Evolutionary conservation across 148 eudicot species (phyloP).

Genomic region (Chenopodium berlandieri): DNA sequence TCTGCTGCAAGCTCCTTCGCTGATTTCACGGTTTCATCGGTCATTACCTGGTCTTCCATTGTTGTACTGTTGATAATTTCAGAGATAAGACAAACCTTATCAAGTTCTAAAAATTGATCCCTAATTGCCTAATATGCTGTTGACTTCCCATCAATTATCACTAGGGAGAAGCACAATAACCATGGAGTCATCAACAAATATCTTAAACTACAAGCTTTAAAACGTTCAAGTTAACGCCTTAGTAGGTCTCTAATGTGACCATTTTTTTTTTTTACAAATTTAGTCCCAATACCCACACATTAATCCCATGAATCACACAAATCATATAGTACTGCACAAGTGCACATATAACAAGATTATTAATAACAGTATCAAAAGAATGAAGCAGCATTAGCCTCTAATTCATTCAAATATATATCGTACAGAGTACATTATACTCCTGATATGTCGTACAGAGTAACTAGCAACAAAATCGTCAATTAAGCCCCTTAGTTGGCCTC

Average conservation of each 20-base stretch:
- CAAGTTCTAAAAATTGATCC: not conserved
- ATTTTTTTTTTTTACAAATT: not conserved
- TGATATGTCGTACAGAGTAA: not conserved
- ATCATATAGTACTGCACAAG: not conserved
- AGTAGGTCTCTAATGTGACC: not conserved
- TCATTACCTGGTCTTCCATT: constrained; percentile 42
- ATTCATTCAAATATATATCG: not conserved
- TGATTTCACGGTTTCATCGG: constrained; percentile 29
- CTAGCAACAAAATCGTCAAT: not conserved
- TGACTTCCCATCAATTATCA: not conserved
- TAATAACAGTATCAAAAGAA: no score
- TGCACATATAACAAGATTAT: not conserved
- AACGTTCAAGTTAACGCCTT: not conserved
- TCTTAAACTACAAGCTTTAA: not conserved
- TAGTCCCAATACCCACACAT: not conserved
- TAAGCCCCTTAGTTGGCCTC: not conserved
- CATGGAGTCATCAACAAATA: not conserved
- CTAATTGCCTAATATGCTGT: not conserved
- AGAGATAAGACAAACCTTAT: not conserved
- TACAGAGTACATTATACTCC: not conserved
- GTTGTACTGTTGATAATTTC: not conserved
- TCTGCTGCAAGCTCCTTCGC: constrained; percentile 67
- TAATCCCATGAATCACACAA: not conserved
- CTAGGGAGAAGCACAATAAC: not conserved
- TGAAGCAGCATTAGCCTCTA: not conserved